Evolutionary conservation across 345 rosid genomes (phyloP), one percentile per base, ranked within the genome.

Genomic region (Acer saccharum): DNA sequence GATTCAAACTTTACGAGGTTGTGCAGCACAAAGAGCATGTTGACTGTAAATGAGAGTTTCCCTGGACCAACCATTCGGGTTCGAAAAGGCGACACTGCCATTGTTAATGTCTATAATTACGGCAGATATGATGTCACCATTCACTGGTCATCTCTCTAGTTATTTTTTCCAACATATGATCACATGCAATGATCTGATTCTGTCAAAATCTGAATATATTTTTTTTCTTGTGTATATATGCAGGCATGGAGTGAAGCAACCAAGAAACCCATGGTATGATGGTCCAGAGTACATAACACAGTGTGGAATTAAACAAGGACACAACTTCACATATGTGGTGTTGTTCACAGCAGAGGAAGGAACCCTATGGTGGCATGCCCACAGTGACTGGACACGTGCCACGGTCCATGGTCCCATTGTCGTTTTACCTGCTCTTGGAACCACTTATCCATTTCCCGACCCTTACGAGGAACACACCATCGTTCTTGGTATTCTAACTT

Each of bases 351-450:
- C 25, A 0, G 87, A 87, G 41, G 84, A 79, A 75, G 92, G 92
- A 35, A 88, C 91, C 18, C 77, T 88, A 0, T 86, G 91, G 89
- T 88, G 91, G 91, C 89, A 88, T 41, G 91, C 91, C 6, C 83
- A 85, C 12, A 88, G 88, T 21, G 84, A 84, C 29, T 88, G 91
- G 91, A 18, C 84, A 1, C 65, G 91, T 27, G 85, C 85, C 17
- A 86, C 85, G 0, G 88, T 88, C 11, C 79, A 88, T 48, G 89
- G 91, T 3, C 84, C 89, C 17, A 77, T 85, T 32, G 72, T 83
- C 12, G 71, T 86, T 43, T 46, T 21, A 1, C 88, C 88, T 0
- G 69, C 76, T 10, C 27, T 39, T 7, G 81, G 81, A 11, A 67
- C 77, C 10, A n/a, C 73, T 13, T 85, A 75, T 44, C 88, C 88